Percentiles rank a stretch among this genome's conserved stretches.
These are phyloP conservation scores for Phyllosticta citriasiana DNA, from an alignment of 2,329 filamentous ascomycete genomes.

Conservation along the genomic window DNA sequence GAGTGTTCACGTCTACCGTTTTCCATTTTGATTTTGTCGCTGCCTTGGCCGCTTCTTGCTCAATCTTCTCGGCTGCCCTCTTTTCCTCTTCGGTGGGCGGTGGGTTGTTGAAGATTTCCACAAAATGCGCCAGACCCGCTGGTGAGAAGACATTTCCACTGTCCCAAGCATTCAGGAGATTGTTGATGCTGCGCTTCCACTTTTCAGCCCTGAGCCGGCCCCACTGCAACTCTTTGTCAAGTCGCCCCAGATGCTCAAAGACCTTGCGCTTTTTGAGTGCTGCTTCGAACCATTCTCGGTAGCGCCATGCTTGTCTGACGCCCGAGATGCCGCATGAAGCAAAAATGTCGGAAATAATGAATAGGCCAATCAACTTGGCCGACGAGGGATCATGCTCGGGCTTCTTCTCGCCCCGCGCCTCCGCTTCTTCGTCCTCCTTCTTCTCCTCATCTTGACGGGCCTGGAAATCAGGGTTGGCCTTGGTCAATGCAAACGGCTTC, in stretches of 20 bases:
- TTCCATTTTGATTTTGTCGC: slow-evolving; percentile 11
- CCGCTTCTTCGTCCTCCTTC: slow-evolving; percentile 14
- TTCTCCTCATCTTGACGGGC: slow-evolving; percentile 24
- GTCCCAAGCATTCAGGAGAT: slow-evolving; percentile 25
- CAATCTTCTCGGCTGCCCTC: slow-evolving; percentile 14
- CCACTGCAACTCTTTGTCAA: slow-evolving; percentile 66
- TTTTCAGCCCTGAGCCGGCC: slow-evolving; percentile 65
- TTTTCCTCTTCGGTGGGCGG: slow-evolving; percentile 18
- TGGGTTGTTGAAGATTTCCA: slow-evolving; percentile 14
- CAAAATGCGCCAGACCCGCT: slow-evolving; percentile 11
- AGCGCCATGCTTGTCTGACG: slow-evolving; percentile 78
- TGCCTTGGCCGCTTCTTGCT: slow-evolving; percentile 13
- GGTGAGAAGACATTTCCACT: slow-evolving; percentile 20
- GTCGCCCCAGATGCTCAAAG: slow-evolving; percentile 64
- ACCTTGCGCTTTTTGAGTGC: slow-evolving; percentile 57
- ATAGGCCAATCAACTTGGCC: slow-evolving; percentile 70
- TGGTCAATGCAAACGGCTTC: slow-evolving; percentile 62
- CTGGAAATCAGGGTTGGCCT: slow-evolving; percentile 52
- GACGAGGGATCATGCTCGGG: slow-evolving; percentile 54
- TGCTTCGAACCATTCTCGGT: slow-evolving; percentile 67
- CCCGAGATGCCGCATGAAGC: slow-evolving; percentile 65
- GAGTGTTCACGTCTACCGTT: slow-evolving; percentile 1
- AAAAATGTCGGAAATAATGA: slow-evolving; percentile 70
- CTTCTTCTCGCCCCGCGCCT: slow-evolving; percentile 3
- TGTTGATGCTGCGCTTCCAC: slow-evolving; percentile 24